Base-by-base conservation (phyloP, 352 stramenopile species). In the Pythium dissimile region DNA sequence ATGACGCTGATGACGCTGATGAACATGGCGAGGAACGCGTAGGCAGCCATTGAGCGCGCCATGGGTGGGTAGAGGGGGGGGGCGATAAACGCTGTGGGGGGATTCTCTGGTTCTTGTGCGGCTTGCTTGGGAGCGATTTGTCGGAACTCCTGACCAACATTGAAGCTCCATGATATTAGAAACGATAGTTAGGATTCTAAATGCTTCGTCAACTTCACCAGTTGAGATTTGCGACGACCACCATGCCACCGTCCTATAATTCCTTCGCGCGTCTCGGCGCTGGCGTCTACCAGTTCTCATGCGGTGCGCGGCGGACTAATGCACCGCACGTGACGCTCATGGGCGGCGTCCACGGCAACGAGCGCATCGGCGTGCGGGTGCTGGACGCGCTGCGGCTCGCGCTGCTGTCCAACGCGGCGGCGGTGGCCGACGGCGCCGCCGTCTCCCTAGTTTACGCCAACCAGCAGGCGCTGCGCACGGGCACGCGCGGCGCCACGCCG, bases 301-400 rank as follows among this genome's bases (percentile, higher is more conserved):
- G 46, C 9, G 54, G 55, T 56, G 34, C 51, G 27, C 30, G 23
- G 52, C 26, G 27, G 30, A 20, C 50, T 6, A 12, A 35, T 27
- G 72, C 67, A 0, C 75, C 76, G 20, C 71, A 67, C 60, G 83
- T 92, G 62, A 82, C 73, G 23, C 54, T 90, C 35, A 53, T 88
- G 24, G 80, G 80, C 27, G 77, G 77, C 39, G 78, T 92, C 26
- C 82, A 90, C 43, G 80, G 82, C 55, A 92, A 92, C 67, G 77
- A 90, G 62, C 74, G 76, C 50, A 87, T 88, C 54, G 81, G 79
- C 39, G 73, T 84, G 13, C 54, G 71, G 23, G 77, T 89, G 38
- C 62, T 90, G 27, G 79, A 92, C 54, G 46, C 56, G 27, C 71
- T 90, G 61, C 75, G 73, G 6, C 66, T 80, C 24, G 71, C 66